Conservation (phyloP, 129 eudicot species). For the Flaveria ramosissima region DNA sequence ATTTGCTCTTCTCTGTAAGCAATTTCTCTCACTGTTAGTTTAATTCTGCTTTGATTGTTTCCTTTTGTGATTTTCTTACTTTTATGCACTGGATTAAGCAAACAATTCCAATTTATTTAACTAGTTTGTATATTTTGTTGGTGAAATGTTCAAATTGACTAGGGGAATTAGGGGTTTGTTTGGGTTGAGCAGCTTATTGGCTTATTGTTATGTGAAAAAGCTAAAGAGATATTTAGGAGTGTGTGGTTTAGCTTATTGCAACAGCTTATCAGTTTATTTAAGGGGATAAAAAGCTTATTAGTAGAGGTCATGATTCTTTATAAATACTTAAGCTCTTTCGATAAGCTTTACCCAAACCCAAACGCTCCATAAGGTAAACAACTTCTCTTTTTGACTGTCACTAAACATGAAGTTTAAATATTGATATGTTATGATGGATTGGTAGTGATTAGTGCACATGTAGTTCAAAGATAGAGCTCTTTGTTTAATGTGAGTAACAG, state of each 20-base stretch:
- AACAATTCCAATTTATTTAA: neutral
- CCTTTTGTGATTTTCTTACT: neutral
- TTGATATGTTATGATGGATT: no score
- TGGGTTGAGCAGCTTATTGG: neutral
- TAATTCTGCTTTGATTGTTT: neutral
- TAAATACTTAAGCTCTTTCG: neutral
- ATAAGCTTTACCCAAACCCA: neutral
- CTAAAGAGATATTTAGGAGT: neutral
- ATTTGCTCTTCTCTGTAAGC: constrained; percentile 32
- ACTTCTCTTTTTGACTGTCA: no score
- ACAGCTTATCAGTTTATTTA: neutral
- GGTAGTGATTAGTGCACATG: no score
- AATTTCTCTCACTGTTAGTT: neutral
- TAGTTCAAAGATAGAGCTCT: no score
- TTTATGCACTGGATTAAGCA: no score
- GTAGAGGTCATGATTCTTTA: neutral
- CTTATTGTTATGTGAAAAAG: neutral
- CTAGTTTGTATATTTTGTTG: neutral
- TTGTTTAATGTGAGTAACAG: no score
- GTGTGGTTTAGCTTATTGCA: neutral
- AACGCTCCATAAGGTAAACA: neutral
- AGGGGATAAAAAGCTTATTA: neutral
- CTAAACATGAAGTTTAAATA: no score
- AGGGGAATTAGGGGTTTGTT: neutral
- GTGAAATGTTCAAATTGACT: neutral